Evolutionary conservation across 345 rosid genomes (phyloP).

Genomic region (Raphanus sativus): DNA sequence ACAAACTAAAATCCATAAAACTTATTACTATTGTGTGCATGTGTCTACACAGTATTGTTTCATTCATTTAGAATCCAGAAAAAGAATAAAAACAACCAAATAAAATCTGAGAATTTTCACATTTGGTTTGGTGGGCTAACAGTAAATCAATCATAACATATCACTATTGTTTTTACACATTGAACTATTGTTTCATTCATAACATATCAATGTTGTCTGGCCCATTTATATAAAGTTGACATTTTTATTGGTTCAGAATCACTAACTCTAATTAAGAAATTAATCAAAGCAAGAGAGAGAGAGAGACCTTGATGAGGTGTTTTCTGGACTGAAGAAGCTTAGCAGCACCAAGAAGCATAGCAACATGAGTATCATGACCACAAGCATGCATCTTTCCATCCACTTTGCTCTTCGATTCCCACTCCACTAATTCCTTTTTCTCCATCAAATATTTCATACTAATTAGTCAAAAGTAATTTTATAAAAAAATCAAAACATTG

Average conservation of each 20-base stretch:
- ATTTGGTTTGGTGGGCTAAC: not conserved
- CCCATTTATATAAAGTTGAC: not conserved
- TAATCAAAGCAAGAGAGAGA: not conserved
- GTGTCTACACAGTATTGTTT: not conserved
- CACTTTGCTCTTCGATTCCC: conserved; percentile 68
- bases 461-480: not conserved
- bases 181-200: not conserved
- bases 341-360: conserved; percentile 83
- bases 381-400: conserved; percentile 79
- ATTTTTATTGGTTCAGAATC: not conserved
- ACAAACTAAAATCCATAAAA: not conserved
- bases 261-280: no score
- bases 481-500: not conserved
- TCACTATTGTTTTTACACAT: not conserved
- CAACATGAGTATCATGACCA: conserved; percentile 74
- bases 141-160: not conserved
- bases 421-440: conserved; percentile 66
- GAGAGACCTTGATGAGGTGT: conserved; percentile 51
- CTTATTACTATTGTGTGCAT: not conserved
- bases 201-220: not conserved
- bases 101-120: not conserved
- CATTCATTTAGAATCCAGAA: not conserved
- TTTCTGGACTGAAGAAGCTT: conserved; percentile 53
- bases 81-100: not conserved
- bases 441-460: not conserved